Conservation (phyloP, 2,329 filamentous ascomycete species). For the Aspergillus terreus region DNA sequence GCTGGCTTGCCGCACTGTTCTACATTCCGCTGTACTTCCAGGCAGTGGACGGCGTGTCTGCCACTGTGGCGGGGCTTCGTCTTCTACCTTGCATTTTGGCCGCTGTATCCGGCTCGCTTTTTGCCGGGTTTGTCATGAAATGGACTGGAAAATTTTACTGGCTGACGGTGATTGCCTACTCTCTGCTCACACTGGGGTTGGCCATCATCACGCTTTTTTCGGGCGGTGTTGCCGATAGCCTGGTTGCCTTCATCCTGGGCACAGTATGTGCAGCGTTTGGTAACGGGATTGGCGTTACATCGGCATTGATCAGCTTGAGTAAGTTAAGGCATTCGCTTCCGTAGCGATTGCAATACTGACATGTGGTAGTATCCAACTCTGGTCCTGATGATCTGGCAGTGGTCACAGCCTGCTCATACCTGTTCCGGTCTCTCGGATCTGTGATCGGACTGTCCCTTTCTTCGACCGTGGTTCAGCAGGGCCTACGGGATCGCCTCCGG, state of each 20-base stretch:
- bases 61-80: slow-evolving; percentile 61
- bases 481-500: slow-evolving; percentile 56
- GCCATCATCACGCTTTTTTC: slow-evolving; percentile 56
- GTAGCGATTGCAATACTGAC: neutral
- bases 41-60: slow-evolving; percentile 61
- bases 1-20: slow-evolving; percentile 60
- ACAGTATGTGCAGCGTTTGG: slow-evolving; percentile 53
- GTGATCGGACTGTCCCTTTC: slow-evolving; percentile 66
- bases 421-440: slow-evolving; percentile 70
- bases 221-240: slow-evolving; percentile 50
- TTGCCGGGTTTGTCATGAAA: slow-evolving; percentile 64
- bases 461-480: slow-evolving; percentile 68
- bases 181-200: slow-evolving; percentile 52
- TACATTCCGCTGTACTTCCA: slow-evolving; percentile 78
- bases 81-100: slow-evolving; percentile 64
- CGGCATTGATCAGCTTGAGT: slow-evolving; percentile 65
- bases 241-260: slow-evolving; percentile 53
- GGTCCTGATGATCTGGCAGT: slow-evolving; percentile 66
- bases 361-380: slow-evolving; percentile 61
- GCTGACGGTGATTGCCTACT: slow-evolving; percentile 60
- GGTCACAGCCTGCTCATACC: slow-evolving; percentile 73
- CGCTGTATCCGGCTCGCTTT: slow-evolving; percentile 62
- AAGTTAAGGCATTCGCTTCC: slow-evolving; percentile 21
- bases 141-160: slow-evolving; percentile 68
- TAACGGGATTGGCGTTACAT: slow-evolving; percentile 63